Conservation (phyloP, 441 rosid genomes). For the Melastoma candidum region DNA sequence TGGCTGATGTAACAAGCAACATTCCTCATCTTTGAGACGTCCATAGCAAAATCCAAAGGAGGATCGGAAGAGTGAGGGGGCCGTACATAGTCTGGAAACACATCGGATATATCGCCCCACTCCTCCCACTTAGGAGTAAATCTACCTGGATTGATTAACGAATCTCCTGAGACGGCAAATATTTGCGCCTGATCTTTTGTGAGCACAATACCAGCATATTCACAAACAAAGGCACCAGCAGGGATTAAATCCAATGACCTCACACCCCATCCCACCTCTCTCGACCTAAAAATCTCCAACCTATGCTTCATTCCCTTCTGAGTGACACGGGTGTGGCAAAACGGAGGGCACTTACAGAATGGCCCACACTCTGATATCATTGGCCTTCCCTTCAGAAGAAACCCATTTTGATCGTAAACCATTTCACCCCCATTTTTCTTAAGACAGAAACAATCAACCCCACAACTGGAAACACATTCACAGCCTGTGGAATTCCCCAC, state of each 20-base stretch:
- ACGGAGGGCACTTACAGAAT: constrained; percentile 69
- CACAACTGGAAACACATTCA: constrained; percentile 56
- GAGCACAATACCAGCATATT: constrained; percentile 77
- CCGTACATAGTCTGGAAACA: constrained; percentile 33
- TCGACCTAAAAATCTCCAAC: constrained; percentile 81
- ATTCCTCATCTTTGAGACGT: constrained; percentile 73
- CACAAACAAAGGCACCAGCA: constrained; percentile 86
- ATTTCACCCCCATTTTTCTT: constrained; percentile 72
- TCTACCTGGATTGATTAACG: constrained; percentile 59
- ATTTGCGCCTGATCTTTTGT: constrained; percentile 83
- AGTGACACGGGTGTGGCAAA: constrained; percentile 66
- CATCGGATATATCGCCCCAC: constrained; percentile 76
- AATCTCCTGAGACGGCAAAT: constrained; percentile 76
- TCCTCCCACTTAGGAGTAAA: constrained; percentile 69
- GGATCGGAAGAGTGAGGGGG: constrained; percentile 60
- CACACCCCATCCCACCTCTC: constrained; percentile 91
- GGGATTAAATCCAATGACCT: constrained; percentile 72
- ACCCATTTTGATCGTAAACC: constrained; percentile 64
- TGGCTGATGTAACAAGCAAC: constrained; percentile 85
- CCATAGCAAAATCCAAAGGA: constrained; percentile 81
- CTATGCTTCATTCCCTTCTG: constrained; percentile 63
- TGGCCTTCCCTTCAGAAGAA: constrained; percentile 62
- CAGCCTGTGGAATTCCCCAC: constrained; percentile 46
- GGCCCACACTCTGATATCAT: constrained; percentile 73
- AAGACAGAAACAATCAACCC: constrained; percentile 59